Percentiles rank a stretch among this genome's conserved stretches.
Conservation (phyloP, 164 flowering plant species). For the Annona squamosa region DNA sequence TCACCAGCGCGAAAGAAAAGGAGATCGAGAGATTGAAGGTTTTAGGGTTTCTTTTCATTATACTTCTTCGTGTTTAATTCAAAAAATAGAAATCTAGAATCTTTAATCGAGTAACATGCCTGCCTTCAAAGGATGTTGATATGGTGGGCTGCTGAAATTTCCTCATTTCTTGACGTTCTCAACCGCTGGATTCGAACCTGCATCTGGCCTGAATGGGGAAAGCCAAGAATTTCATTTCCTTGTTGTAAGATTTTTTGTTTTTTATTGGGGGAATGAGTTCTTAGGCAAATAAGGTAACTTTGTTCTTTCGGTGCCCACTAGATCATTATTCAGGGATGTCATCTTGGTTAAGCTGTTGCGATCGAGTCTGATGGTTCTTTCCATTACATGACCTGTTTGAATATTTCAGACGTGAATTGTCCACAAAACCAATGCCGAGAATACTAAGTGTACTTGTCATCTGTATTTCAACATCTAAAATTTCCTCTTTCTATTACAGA, state of each 20-base stretch:
- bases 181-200: neutral
- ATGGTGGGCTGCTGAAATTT: neutral
- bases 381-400: no score
- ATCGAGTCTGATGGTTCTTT: no score
- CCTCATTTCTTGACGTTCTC: neutral
- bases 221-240: neutral
- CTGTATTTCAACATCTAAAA: neutral
- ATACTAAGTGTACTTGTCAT: no score
- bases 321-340: neutral
- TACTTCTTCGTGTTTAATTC: neutral
- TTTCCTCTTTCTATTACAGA: constrained; percentile 16
- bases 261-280: no score
- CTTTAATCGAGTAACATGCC: neutral
- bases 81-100: neutral
- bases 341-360: neutral
- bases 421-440: no score
- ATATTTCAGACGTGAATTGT: no score
- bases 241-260: neutral
- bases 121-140: neutral
- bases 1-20: constrained; percentile 3
- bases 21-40: constrained; percentile 24
- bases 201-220: neutral
- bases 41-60: neutral
- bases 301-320: neutral
- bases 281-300: no score